Percentiles rank a stretch among this genome's conserved stretches.
These are phyloP conservation scores for Pseudomonodictys pantanalensis DNA, from an alignment of 495 filamentous ascomycete genomes.

Conservation along the genomic window DNA sequence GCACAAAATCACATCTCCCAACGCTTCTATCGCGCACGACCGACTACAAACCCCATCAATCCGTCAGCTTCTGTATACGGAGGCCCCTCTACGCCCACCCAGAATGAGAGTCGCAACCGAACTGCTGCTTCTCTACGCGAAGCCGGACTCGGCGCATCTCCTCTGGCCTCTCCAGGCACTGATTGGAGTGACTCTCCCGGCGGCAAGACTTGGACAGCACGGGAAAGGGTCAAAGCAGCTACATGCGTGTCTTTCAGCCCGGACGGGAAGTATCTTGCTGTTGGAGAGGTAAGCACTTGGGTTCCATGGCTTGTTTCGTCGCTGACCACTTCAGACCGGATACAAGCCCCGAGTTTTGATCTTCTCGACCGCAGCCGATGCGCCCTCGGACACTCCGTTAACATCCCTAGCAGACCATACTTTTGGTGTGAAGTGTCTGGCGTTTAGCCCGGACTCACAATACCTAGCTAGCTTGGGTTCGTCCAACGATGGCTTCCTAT, in stretches of 20 bases:
- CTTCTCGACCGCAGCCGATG: constrained; percentile 74
- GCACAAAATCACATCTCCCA: constrained; percentile 69
- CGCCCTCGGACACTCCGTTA: constrained; percentile 75
- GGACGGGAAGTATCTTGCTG: constrained; percentile 83
- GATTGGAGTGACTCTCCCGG: constrained; percentile 60
- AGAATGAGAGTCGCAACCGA: constrained; percentile 61
- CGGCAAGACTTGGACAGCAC: constrained; percentile 74
- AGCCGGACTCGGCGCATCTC: constrained; percentile 44
- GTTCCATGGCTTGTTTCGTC: background rate
- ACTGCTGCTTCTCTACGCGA: constrained; percentile 56
- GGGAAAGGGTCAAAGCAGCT: constrained; percentile 90
- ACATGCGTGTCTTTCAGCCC: constrained; percentile 91
- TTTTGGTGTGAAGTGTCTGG: constrained; percentile 81
- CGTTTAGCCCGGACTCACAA: constrained; percentile 83
- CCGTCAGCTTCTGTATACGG: constrained; percentile 46
- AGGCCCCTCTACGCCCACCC: constrained; percentile 62
- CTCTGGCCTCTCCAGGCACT: constrained; percentile 42
- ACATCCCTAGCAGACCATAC: constrained; percentile 84
- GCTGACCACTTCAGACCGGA: constrained; percentile 59
- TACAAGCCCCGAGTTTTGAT: constrained; percentile 89
- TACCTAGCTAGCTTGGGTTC: constrained; percentile 86
- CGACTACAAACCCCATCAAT: constrained; percentile 68
- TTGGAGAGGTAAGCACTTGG: constrained; percentile 69
- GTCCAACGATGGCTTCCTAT: constrained; percentile 89
- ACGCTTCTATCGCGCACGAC: constrained; percentile 85